Conservation (phyloP, 495 filamentous ascomycete species). For the Friedmanniomyces simplex region DNA sequence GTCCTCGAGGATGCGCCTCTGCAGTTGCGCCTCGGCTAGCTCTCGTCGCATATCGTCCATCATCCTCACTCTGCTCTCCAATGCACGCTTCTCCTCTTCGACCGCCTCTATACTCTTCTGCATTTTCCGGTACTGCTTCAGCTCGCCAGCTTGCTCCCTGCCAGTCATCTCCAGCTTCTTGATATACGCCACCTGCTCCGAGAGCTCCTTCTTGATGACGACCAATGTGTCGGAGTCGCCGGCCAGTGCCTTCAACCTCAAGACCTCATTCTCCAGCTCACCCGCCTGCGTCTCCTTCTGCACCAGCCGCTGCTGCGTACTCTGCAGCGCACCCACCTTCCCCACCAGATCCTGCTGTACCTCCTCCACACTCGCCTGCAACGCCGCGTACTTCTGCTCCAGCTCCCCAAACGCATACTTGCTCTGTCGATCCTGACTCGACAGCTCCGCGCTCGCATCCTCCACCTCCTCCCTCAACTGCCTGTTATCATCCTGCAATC, state of each 20-base stretch:
- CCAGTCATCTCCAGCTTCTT: conserved; percentile 69
- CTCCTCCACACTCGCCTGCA: conserved; percentile 59
- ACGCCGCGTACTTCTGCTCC: conserved; percentile 54
- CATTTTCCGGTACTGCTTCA: conserved; percentile 66
- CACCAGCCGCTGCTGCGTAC: conserved; percentile 53
- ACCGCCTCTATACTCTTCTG: conserved; percentile 85
- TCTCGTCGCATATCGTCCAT: conserved; percentile 66
- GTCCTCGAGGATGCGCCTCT: conserved; percentile 79
- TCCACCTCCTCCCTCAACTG: conserved; percentile 65
- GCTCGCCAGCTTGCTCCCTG: conserved; percentile 66
- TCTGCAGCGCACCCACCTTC: conserved; percentile 52
- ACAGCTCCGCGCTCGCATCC: conserved; percentile 59
- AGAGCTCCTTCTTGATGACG: conserved; percentile 75
- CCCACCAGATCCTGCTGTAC: conserved; percentile 57
- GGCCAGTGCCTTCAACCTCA: conserved; percentile 70
- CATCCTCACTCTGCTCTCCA: conserved; percentile 66
- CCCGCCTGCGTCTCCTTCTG: conserved; percentile 60
- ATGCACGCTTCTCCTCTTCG: conserved; percentile 82
- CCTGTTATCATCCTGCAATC: conserved; percentile 60
- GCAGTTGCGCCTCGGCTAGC: conserved; percentile 65
- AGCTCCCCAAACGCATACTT: conserved; percentile 62
- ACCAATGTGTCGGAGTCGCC: conserved; percentile 73
- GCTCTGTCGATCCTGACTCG: conserved; percentile 57
- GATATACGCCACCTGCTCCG: conserved; percentile 83
- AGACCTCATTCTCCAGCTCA: conserved; percentile 67